Evolutionary conservation across 129 eudicot species (phyloP).

Genomic region (Flaveria bidentis): DNA sequence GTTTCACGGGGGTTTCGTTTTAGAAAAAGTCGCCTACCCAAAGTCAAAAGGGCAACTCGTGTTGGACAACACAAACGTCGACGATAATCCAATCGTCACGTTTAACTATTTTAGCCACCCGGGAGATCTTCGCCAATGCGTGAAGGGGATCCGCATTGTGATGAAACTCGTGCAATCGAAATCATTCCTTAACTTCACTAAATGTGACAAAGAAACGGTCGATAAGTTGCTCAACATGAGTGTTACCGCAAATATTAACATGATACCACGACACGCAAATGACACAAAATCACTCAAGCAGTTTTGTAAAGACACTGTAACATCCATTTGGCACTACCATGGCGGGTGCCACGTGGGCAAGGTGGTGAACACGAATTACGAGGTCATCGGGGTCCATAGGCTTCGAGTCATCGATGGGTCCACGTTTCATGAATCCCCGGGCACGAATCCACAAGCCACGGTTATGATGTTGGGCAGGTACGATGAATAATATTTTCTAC

Average conservation of each 20-base stretch:
- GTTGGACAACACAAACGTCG: constrained; percentile 62
- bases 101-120: constrained; percentile 93
- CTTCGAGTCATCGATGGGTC: constrained; percentile 93
- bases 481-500: neutral
- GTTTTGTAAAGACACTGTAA: constrained; percentile 87
- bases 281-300: constrained; percentile 67
- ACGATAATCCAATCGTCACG: constrained; percentile 77
- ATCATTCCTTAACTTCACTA: constrained; percentile 48
- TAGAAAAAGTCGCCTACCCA: constrained; percentile 70
- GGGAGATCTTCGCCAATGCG: constrained; percentile 55
- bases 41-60: constrained; percentile 65
- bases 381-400: constrained; percentile 69
- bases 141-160: constrained; percentile 60
- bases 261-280: constrained; percentile 74
- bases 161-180: constrained; percentile 61
- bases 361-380: constrained; percentile 65
- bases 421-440: constrained; percentile 72
- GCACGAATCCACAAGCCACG: constrained; percentile 98
- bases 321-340: constrained; percentile 98
- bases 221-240: constrained; percentile 71
- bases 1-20: constrained; percentile 84
- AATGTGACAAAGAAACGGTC: constrained; percentile 33
- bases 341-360: constrained; percentile 93
- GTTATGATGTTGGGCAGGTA: constrained; percentile 98
- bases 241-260: constrained; percentile 67